Evolutionary conservation across 2,329 filamentous ascomycete genomes (phyloP).

Genomic region (Talaromyces sp.): DNA sequence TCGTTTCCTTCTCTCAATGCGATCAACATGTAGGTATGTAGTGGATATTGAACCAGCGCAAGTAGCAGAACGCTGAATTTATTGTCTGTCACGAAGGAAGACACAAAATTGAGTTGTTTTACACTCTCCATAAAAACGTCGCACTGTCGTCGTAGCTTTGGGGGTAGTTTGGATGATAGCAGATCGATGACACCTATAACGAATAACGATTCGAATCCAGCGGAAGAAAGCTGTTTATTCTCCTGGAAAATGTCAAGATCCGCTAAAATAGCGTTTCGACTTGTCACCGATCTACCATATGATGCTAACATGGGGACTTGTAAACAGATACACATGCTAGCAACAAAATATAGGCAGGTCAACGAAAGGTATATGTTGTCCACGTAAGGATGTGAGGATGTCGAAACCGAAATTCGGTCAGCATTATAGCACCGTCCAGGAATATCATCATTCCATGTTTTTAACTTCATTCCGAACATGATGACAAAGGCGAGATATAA

Average conservation of each 20-base stretch:
- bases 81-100: background rate
- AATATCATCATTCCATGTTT: background rate
- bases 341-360: background rate
- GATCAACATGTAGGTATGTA: conserved; percentile 1
- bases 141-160: background rate
- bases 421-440: background rate
- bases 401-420: background rate
- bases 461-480: conserved; percentile 1
- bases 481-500: background rate
- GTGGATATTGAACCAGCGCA: conserved; percentile 2
- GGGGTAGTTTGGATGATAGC: background rate
- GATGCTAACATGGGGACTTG: background rate
- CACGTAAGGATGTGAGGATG: background rate
- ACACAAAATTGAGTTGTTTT: background rate
- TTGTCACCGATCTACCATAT: no score
- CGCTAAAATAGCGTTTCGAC: background rate
- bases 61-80: background rate
- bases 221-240: background rate
- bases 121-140: background rate
- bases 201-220: background rate
- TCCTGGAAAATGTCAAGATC: background rate
- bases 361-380: conserved; percentile 1
- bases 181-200: background rate
- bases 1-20: background rate
- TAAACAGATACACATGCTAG: background rate